Evolutionary conservation across 352 stramenopile genomes (phyloP), one percentile per base, ranked within the genome.

Genomic region (Globisporangium parvum): DNA sequence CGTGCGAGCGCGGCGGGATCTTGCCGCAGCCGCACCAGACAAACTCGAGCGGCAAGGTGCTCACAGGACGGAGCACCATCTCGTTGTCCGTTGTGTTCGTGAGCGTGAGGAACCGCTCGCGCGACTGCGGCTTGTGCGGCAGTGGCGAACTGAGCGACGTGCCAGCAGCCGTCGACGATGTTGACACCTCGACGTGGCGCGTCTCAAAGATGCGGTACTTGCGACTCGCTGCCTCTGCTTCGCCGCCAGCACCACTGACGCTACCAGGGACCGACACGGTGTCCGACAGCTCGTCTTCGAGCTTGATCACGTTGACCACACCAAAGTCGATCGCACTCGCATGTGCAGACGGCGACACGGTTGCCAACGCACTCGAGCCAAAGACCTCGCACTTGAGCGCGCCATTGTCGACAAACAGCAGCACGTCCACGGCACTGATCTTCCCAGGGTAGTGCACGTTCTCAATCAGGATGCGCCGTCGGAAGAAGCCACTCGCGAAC

Each of bases 361-460:
- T 46, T 28, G 54, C 37, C 18, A 52, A 56, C 3, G 31, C 31
- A 8, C 31, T 37, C 31, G 31, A 37, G 31, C 51, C 57, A 4
- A 62, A 44, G 21, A 84, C 47, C 45, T 77, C 55, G 53, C 75
- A 87, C 18, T 58, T 59, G 40, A 95, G 55, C 9, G 67, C 67
- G 21, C 78, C 77, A 59, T 72, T 88, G 68, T 95, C 80, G 5
- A 95, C 82, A 55, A 95, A 94, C 2, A 95, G 70, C 18, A 82
- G 66, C 4, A 95, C 65, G 42, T 95, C 83, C 12, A 95, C 71
- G 8, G 71, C 77, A 52, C 63, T 92, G 48, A 91, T 70, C 64
- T 90, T 91, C 6, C 79, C 82, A 15, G 80, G 80, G 55, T 92
- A 93, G 45, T 93, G 70, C 33, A 86, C 72, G 47, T 93, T 95